Evolutionary conservation across 129 eudicot species (phyloP), one percentile per base, ranked within the genome.

Genomic region (Sambucus nigra): DNA sequence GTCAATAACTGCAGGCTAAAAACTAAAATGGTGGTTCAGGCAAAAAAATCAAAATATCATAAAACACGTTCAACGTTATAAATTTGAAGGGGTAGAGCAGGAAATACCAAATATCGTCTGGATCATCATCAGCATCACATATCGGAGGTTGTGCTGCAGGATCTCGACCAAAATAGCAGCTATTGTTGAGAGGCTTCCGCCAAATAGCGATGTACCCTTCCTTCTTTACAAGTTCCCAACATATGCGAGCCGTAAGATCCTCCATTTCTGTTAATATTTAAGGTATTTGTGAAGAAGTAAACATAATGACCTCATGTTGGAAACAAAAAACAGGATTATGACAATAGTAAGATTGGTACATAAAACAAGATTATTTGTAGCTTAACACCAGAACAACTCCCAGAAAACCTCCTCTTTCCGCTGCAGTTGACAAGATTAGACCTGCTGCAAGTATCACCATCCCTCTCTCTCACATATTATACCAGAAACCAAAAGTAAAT

Each of bases 151-250:
- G 66, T 51, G 31, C 54, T 19, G 64, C 73, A 39, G 35, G 25
- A 45, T 68, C 80, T 49, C 85, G 93, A 47, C 55, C 38, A 60
- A 73, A 51, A 71, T 86, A 86, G 71, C 94, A 86, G 29, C 80
- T 78, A 55, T 86, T 82, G 60, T 82, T 82, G 23, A 67, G 56
- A 39, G 95, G 85, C 77, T 86, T 86, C 69, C 63, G 87, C 95
- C 95, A 86, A 22, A 82, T 79, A 59, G 93, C 80, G 33, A 86
- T 76, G 48, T 82, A 66, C 28, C 85, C 88, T 59, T 86, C 85
- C 67, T 79, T 82, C 61, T 74, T 74, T 61, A 86, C 68, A 14
- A 86, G 85, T 57, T 79, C 64, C 95, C 95, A 86, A 61, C 95
- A 86, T 13, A 86, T 56, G 38, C 80, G 77, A n/a, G 48, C 52